Evolutionary conservation across 2,329 filamentous ascomycete genomes (phyloP), one percentile per base, ranked within the genome.

Genomic region (Pseudofabraea citricarpa): DNA sequence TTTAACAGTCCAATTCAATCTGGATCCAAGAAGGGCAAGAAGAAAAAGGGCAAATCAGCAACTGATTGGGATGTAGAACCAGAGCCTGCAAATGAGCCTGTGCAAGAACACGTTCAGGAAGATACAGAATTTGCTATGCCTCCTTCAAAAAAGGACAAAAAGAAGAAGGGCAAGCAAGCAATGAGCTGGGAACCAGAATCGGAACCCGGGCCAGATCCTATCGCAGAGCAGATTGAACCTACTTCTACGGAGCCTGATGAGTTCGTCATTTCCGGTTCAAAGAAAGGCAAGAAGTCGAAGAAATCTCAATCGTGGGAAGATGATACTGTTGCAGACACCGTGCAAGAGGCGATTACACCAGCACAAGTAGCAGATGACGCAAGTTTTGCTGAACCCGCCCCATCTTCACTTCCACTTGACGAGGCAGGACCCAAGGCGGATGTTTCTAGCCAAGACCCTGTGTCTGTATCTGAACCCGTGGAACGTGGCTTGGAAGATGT

Each of bases 221-320:
- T 41, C 20, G 13, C 23, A 20, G 33, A 45, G 22, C 26, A 44
- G 9, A 7, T 6, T 13, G 35, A 15, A 10, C 8, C 15, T 21
- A 22, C n/a, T 6, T 3, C 15, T 19, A 19, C 20, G 15, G 36
- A 18, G 21, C 24, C 29, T 16, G 32, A 40, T 21, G 39, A 41
- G n/a, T 33, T 36, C 20, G n/a, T n/a, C 12, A 8, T 33, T 24
- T 24, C 31, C 9, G 31, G 31, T 35, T 46, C 48, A 8, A 56
- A 58, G 43, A 57, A 57, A 43, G 46, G 47, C 31, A 57, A 58
- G 41, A 65, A 64, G 45, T 63, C 64, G 49, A 62, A 65, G 48
- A 52, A 47, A 3, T 23, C 35, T 15, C 35, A 37, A 8, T 20
- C n/a, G n/a, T n/a, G n/a, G n/a, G n/a, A n/a, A n/a, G n/a, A n/a